These are phyloP conservation scores for Podosphaera aphanis DNA, from an alignment of 2,329 filamentous ascomycete species.

Conservation along the genomic window DNA sequence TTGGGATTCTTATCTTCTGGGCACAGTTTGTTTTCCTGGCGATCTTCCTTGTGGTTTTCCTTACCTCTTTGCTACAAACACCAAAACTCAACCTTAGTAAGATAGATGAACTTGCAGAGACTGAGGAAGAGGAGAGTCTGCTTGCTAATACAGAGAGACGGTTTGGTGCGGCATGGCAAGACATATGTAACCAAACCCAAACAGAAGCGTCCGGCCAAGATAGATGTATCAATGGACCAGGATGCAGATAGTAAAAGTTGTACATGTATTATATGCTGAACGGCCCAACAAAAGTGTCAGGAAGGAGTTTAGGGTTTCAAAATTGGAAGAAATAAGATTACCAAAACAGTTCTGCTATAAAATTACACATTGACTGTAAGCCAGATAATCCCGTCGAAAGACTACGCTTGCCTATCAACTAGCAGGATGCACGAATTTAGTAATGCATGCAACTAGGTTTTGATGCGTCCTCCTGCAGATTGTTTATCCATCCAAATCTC, in stretches of 20 bases:
- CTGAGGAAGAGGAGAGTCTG: slow-evolving; percentile 80
- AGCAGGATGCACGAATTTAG: no score
- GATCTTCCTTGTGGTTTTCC: slow-evolving; percentile 61
- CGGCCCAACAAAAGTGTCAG: no score
- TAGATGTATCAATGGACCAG: background rate
- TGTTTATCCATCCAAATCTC: no score
- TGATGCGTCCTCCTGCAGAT: no score
- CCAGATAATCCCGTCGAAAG: no score
- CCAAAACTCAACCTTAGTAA: slow-evolving; percentile 55
- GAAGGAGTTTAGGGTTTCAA: no score
- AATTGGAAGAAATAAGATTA: no score
- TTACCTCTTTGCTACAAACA: slow-evolving; percentile 57
- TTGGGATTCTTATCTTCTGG: slow-evolving; percentile 86
- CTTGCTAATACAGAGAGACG: slow-evolving; percentile 61
- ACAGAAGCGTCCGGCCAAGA: background rate
- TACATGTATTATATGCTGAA: no score
- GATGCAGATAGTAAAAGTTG: background rate
- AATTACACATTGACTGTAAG: no score
- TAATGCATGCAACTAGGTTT: no score
- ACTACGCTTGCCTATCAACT: no score
- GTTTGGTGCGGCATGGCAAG: slow-evolving; percentile 73
- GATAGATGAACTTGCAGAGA: slow-evolving; percentile 71
- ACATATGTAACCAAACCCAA: slow-evolving; percentile 26
- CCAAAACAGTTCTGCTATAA: no score
- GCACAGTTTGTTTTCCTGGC: slow-evolving; percentile 78